Base-by-base conservation (phyloP, 805 yeast species). In the Candida odintsovae region DNA sequence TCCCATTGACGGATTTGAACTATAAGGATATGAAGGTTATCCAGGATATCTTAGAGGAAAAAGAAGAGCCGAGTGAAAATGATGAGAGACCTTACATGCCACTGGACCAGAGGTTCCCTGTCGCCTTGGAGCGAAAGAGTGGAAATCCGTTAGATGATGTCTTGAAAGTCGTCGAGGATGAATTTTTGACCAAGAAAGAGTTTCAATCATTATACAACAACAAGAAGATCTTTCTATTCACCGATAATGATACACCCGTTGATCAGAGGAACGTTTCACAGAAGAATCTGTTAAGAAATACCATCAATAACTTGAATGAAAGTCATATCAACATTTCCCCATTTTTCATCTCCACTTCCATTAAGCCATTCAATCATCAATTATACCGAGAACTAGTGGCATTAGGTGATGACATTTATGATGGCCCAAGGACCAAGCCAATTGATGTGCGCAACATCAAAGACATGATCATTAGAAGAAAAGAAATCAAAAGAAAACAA, bases 191-290 rank as follows among this genome's bases (percentile, higher is more conserved):
- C 33, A 61, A 64, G 5, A 68, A 68, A 16, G 61, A 62, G 13
- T 66, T 58, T 31, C 76, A 73, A 37, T 69, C 66, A 43, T 59
- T 61, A 21, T 83, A 73, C 60, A 77, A 78, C 42, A 73, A 72
- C 39, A 78, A 76, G 52, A 81, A 84, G 55, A 65, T 87, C 3
- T 75, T 88, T 52, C 66, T 89, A 58, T 78, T 90, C 57, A 87
- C 96, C 0, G 85, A 83, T 59, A 80, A 83, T 59, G 94, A 85
- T 53, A 65, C 64, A 40, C 97, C 97, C 0, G 75, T 67, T 51
- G 69, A 70, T 44, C 67, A 68, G 8, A 55, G 67, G 8, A 68
- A 72, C 15, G 47, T 56, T 2, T 68, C 60, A 7, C 65, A 70
- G 4, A 74, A 73, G 54, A 70, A 69, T 40, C 67, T 77, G 6